These are phyloP conservation scores for Agroathelia rolfsii DNA, from an alignment of 1,284 basidiomycete genomes.

Conservation along the genomic window DNA sequence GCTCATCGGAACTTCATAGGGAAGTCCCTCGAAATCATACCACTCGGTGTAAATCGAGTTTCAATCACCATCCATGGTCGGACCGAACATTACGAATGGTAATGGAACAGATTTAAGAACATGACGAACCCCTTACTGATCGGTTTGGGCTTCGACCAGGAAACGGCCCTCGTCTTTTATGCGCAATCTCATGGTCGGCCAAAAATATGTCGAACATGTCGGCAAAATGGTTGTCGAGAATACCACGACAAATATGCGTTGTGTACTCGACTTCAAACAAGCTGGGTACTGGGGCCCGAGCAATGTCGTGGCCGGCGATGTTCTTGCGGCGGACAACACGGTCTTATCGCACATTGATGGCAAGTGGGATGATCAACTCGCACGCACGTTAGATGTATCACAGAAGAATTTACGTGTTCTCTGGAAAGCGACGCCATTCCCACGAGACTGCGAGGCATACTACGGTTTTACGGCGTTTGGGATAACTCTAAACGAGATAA, in stretches of 20 bases:
- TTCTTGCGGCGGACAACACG: constrained; percentile 46
- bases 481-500: constrained; percentile 76
- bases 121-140: no score
- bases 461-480: constrained; percentile 81
- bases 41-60: constrained; percentile 58
- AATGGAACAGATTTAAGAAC: constrained; percentile 12
- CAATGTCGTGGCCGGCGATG: constrained; percentile 61
- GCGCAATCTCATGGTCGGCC: constrained; percentile 82
- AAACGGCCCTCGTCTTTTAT: constrained; percentile 82
- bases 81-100: constrained; percentile 67
- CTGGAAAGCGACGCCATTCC: constrained; percentile 67
- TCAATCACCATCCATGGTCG: constrained; percentile 61
- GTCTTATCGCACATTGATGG: constrained; percentile 58
- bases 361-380: constrained; percentile 76
- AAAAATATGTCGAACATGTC: constrained; percentile 80
- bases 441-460: constrained; percentile 61
- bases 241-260: constrained; percentile 40
- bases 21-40: constrained; percentile 78
- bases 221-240: constrained; percentile 71
- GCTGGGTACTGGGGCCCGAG: constrained; percentile 73
- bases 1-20: constrained; percentile 33
- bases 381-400: constrained; percentile 54
- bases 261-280: constrained; percentile 76
- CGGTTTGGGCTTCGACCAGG: constrained; percentile 46
- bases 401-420: constrained; percentile 67